Conservation (phyloP, 2,329 filamentous ascomycete genomes). For the Aspergillus sp. region DNA sequence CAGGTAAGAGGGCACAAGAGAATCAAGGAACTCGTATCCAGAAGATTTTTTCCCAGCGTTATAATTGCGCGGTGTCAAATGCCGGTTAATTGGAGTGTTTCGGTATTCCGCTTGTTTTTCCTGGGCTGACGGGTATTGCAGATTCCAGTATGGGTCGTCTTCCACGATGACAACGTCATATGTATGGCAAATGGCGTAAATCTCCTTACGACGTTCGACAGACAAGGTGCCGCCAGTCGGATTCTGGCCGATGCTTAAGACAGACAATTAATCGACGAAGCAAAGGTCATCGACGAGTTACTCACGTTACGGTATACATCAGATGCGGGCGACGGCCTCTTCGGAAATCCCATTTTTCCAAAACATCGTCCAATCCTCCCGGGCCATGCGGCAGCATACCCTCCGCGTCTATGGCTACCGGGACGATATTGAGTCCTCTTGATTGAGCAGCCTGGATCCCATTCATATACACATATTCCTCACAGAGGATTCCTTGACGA, state of each 20-base stretch:
- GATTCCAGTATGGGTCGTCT: slow-evolving; percentile 94
- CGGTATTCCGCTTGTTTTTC: slow-evolving; percentile 35
- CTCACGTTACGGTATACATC: slow-evolving; percentile 86
- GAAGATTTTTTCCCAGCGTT: slow-evolving; percentile 52
- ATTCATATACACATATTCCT: slow-evolving; percentile 79
- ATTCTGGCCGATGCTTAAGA: slow-evolving; percentile 76
- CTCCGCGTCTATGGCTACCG: slow-evolving; percentile 73
- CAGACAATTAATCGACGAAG: slow-evolving; percentile 7
- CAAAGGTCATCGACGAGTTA: neutral
- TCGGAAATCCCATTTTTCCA: slow-evolving; percentile 76
- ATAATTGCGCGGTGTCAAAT: slow-evolving; percentile 39
- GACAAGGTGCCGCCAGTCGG: slow-evolving; percentile 77
- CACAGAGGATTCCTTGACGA: slow-evolving; percentile 74
- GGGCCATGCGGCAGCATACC: slow-evolving; percentile 75
- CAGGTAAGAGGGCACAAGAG: slow-evolving; percentile 78
- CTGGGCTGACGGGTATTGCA: slow-evolving; percentile 78
- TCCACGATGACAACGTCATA: slow-evolving; percentile 91
- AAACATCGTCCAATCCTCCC: slow-evolving; percentile 72
- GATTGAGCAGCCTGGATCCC: slow-evolving; percentile 67
- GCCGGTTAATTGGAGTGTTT: slow-evolving; percentile 28
- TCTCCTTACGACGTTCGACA: slow-evolving; percentile 69
- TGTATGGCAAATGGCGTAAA: slow-evolving; percentile 77
- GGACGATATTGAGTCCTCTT: slow-evolving; percentile 68
- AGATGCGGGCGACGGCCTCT: slow-evolving; percentile 76
- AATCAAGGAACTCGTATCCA: slow-evolving; percentile 78